Conservation (phyloP, 352 stramenopile species). For the Pseudoperonospora humuli region DNA sequence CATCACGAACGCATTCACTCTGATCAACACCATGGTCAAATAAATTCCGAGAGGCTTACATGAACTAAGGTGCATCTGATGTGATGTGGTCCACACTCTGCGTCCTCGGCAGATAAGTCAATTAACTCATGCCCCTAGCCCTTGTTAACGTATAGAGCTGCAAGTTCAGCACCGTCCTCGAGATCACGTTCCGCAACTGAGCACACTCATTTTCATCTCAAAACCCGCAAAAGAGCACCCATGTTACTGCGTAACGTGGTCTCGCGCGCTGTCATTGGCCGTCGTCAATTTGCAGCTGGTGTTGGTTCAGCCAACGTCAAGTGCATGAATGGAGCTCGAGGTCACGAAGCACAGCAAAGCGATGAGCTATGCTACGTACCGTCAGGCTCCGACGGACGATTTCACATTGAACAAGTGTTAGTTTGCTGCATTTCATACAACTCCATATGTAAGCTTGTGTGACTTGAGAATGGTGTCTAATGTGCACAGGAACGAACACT, state of each 20-base stretch:
- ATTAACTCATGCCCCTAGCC: too few species aligned
- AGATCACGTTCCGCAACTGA: too few species aligned
- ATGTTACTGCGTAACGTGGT: too few species aligned
- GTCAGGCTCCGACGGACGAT: constrained; percentile 48
- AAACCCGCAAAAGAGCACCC: too few species aligned
- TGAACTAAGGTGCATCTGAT: background rate
- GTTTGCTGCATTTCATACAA: background rate
- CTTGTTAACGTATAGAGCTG: too few species aligned
- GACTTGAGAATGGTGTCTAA: background rate
- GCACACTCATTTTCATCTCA: too few species aligned
- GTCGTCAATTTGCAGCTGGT: constrained; percentile 38
- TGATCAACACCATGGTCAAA: constrained; percentile 4
- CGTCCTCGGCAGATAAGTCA: constrained; percentile 9
- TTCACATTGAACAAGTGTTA: constrained; percentile 64
- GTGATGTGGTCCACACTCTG: constrained; percentile 11
- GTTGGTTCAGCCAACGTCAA: constrained; percentile 20
- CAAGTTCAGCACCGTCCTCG: too few species aligned
- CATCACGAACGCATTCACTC: constrained; percentile 2
- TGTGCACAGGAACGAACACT: constrained; percentile 45
- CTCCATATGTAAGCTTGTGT: background rate
- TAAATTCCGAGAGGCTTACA: background rate
- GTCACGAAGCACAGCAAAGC: constrained; percentile 17
- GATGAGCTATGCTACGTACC: constrained; percentile 46
- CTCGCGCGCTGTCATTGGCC: constrained; percentile 6
- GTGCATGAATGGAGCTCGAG: constrained; percentile 12